phyloP scores from a whole-genome alignment of 1,284 basidiomycete species.

The Pulveroboletus sp. region DNA sequence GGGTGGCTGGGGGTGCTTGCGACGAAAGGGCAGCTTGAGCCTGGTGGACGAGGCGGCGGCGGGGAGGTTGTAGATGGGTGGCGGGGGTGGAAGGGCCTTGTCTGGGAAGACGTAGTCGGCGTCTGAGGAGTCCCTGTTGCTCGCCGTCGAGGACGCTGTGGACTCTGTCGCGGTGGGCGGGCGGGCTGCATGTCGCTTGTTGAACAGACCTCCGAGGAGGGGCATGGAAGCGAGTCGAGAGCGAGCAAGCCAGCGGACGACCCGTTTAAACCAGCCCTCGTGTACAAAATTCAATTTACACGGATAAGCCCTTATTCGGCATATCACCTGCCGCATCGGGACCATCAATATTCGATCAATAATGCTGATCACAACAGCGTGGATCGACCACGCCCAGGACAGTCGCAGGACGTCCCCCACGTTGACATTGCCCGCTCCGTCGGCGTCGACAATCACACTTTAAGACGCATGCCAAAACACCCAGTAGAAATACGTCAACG shows the following conservation, averaged over 20 bases:
- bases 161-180: conserved; percentile 41
- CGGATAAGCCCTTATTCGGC: conserved; percentile 23
- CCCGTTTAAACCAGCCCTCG: conserved; percentile 17
- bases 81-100: conserved; percentile 35
- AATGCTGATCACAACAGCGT: conserved; percentile 13
- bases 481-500: too few relatives aligned
- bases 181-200: conserved; percentile 23
- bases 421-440: too few relatives aligned
- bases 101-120: conserved; percentile 45
- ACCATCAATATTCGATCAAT: conserved; percentile 13
- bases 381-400: not conserved
- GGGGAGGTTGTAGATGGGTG: conserved; percentile 33
- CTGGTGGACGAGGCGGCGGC: conserved; percentile 39
- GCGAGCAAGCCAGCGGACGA: not conserved
- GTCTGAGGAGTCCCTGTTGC: conserved; percentile 38
- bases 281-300: conserved; percentile 3
- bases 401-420: not conserved
- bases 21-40: conserved; percentile 42
- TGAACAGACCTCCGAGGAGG: conserved; percentile 34
- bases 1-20: conserved; percentile 15
- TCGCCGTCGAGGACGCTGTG: conserved; percentile 19
- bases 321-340: not conserved
- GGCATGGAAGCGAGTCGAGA: conserved; percentile 22
- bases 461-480: too few relatives aligned
- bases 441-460: too few relatives aligned